These are phyloP conservation scores for Tuber aestivum DNA, from an alignment of 495 filamentous ascomycete species.

Conservation along the genomic window DNA sequence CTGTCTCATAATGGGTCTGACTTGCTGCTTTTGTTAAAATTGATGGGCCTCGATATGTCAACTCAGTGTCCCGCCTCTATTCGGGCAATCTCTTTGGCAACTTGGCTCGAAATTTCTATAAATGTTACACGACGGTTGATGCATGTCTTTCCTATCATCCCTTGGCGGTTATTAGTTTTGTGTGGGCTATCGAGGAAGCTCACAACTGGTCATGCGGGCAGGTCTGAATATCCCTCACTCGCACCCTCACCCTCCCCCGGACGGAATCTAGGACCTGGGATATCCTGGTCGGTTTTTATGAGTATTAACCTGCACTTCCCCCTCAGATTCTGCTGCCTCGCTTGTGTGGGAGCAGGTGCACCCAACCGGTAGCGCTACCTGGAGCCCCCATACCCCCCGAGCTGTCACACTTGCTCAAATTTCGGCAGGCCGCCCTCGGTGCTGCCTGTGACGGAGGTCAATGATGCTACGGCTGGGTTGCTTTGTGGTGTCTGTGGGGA, in stretches of 20 bases:
- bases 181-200: background rate
- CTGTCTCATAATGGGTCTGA: background rate
- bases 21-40: background rate
- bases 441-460: background rate
- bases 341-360: background rate
- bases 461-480: background rate
- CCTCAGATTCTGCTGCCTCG: background rate
- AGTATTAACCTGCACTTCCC: background rate
- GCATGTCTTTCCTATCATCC: background rate
- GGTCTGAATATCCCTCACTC: slow-evolving; percentile 4
- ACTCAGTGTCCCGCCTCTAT: background rate
- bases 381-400: background rate
- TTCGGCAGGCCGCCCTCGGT: background rate
- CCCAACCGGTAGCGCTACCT: background rate
- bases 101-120: background rate
- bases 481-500: background rate
- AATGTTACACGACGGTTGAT: background rate
- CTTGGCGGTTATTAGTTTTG: background rate
- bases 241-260: background rate
- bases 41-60: background rate
- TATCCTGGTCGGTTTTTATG: background rate
- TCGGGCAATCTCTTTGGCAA: background rate
- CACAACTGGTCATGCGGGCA: background rate
- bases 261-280: background rate
- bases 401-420: background rate